Evolutionary conservation across 2,329 filamentous ascomycete species (phyloP).

Genomic region (Cryphonectria carpinicola): DNA sequence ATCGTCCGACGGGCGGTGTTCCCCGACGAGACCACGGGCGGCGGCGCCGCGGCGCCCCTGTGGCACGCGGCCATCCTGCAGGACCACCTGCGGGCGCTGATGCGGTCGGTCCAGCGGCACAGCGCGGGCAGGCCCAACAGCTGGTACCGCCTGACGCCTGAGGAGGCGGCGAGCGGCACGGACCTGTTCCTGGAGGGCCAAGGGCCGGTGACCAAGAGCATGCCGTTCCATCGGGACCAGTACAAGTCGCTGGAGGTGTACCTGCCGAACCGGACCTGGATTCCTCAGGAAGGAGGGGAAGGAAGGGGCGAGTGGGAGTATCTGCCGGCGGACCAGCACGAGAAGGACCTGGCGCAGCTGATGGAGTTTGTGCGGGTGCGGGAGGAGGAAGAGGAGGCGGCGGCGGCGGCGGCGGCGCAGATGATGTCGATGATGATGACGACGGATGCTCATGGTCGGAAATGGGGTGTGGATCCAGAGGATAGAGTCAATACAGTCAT

Average conservation of each 20-base stretch:
- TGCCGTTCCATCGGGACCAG: constrained; percentile 59
- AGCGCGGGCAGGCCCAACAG: constrained; percentile 52
- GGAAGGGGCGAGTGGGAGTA: constrained; percentile 52
- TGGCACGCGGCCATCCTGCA: constrained; percentile 51
- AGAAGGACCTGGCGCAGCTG: constrained; percentile 42
- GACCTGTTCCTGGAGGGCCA: constrained; percentile 55
- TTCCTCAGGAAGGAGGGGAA: constrained; percentile 40
- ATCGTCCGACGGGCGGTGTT: constrained; percentile 50
- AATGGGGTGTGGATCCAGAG: no score
- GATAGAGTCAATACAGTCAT: no score
- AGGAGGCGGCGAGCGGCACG: constrained; percentile 49
- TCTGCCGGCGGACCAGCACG: constrained; percentile 43
- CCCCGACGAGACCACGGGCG: constrained; percentile 30
- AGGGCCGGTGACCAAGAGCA: constrained; percentile 55
- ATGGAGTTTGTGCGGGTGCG: constrained; percentile 31
- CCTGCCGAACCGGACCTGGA: constrained; percentile 60
- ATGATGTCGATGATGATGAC: background rate
- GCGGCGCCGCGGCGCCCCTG: constrained; percentile 39
- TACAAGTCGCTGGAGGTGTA: constrained; percentile 64
- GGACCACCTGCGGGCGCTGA: constrained; percentile 37
- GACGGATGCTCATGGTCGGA: background rate
- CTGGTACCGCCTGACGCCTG: constrained; percentile 41
- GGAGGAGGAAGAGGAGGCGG: constrained; percentile 11
- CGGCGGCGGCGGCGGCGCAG: background rate
- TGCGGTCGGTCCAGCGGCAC: constrained; percentile 43